Evolutionary conservation across 2,329 filamentous ascomycete genomes (phyloP), one percentile per base, ranked within the genome.

Genomic region (Didymella glomerata): DNA sequence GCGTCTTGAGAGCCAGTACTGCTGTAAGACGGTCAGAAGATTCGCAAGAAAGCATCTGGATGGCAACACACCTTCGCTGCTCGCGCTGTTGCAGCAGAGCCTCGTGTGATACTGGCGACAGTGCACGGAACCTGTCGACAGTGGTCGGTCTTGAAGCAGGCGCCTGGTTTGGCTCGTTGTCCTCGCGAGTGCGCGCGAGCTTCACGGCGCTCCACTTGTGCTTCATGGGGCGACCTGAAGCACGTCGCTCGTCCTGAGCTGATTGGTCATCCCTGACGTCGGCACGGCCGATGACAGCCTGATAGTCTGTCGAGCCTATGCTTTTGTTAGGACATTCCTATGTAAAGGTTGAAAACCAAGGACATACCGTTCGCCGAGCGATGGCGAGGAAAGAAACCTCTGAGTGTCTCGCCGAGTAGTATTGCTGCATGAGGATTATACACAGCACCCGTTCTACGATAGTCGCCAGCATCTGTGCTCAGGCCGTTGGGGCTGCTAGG

Each of bases 191-290:
- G 14, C 5, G 16, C 14, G n/a, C 14, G 7, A 48, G 36, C 27
- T 44, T 44, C 36, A 48, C 52, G 1, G 52, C 34, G 16, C 45
- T 55, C 52, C 45, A 54, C 45, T 27, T 54, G 25, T 30, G 18
- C 44, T 54, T 54, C 7, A 9, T 20, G n/a, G 45, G 52, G 27
- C 44, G 13, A 7, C 20, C 11, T 41, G 18, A 3, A 28, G 14
- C n/a, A 10, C 36, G 24, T 24, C n/a, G 24, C 11, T 22, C 25
- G 4, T 41, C 18, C 1, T n/a, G 25, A 9, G 24, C 22, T 16
- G 16, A 2, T 13, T 20, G 46, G 14, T 32, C 20, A 10, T 38
- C 30, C 13, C 16, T 38, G 32, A 25, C 24, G 27, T 32, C 44
- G 44, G 27, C 18, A n/a, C 44, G n/a, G 22, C 22, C 16, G 22